Conservation (phyloP, 2,329 filamentous ascomycete genomes). For the Pseudopyrenochaeta lycopersici region DNA sequence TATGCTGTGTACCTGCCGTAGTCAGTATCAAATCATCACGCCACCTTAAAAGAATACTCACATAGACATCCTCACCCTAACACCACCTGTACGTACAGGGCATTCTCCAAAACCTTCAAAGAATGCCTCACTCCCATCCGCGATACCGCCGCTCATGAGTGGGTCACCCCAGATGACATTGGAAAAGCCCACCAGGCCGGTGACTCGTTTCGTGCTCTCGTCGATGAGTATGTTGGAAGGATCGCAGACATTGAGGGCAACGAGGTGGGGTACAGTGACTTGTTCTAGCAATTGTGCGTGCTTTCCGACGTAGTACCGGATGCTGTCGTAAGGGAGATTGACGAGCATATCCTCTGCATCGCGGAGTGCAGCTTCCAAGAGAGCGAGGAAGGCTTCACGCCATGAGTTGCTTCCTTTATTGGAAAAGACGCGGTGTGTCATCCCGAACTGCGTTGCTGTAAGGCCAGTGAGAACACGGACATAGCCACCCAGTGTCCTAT, state of each 20-base stretch:
- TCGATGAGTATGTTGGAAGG: conserved; percentile 63
- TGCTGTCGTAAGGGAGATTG: conserved; percentile 63
- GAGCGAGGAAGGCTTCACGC: conserved; percentile 61
- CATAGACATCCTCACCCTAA: conserved; percentile 52
- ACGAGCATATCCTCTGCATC: conserved; percentile 68
- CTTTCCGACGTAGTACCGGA: conserved; percentile 59
- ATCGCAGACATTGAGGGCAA: conserved; percentile 59
- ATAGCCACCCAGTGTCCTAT: conserved; percentile 51
- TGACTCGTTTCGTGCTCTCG: conserved; percentile 56
- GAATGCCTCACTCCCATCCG: conserved; percentile 50
- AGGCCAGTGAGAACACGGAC: conserved; percentile 56
- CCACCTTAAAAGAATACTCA: conserved; percentile 35
- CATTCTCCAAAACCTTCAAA: conserved; percentile 54
- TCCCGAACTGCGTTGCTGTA: conserved; percentile 60
- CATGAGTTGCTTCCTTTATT: conserved; percentile 60
- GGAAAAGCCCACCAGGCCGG: conserved; percentile 63
- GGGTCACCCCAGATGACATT: conserved; percentile 66
- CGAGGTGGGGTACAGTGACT: conserved; percentile 61
- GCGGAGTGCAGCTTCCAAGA: conserved; percentile 63
- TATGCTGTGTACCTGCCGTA: conserved; percentile 55
- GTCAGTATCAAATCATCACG: conserved; percentile 9
- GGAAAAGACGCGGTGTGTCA: conserved; percentile 56
- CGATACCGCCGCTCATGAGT: conserved; percentile 60
- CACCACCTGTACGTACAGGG: conserved; percentile 40
- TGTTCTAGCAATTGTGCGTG: conserved; percentile 58